Evolutionary conservation across 2,329 filamentous ascomycete species (phyloP).

Genomic region (Metarhizium sp.): DNA sequence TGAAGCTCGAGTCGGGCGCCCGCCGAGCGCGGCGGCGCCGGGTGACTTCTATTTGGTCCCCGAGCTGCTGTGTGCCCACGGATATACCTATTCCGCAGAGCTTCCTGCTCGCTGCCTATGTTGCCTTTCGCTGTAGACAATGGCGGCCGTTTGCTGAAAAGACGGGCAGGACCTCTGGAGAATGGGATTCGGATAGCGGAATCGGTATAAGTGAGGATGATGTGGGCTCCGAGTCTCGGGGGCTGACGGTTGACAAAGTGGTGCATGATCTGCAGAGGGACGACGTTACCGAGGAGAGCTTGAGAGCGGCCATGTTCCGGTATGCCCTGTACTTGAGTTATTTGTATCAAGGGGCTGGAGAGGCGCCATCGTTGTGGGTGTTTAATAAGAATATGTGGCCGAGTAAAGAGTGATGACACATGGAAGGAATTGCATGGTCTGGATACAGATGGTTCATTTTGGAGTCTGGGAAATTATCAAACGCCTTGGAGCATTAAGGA

Average conservation of each 20-base stretch:
- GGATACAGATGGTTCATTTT: neutral
- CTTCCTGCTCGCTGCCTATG: slow-evolving; percentile 22
- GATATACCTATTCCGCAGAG: slow-evolving; percentile 19
- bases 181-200: slow-evolving; percentile 5
- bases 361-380: slow-evolving; percentile 22
- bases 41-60: slow-evolving; percentile 22
- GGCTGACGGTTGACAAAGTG: slow-evolving; percentile 11
- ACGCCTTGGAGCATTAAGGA: neutral
- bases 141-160: slow-evolving; percentile 6
- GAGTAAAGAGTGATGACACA: slow-evolving; percentile 1
- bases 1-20: slow-evolving; percentile 13
- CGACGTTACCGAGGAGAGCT: slow-evolving; percentile 13
- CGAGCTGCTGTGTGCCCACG: slow-evolving; percentile 22
- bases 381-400: slow-evolving; percentile 14
- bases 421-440: neutral
- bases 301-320: slow-evolving; percentile 21
- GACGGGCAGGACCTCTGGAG: neutral
- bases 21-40: slow-evolving; percentile 14
- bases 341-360: slow-evolving; percentile 12
- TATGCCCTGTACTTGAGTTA: slow-evolving; percentile 27
- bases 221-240: neutral
- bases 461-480: no score
- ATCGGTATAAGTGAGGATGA: slow-evolving; percentile 6
- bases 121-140: slow-evolving; percentile 17
- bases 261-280: slow-evolving; percentile 11